Evolutionary conservation across 768 basidiomycete species (phyloP).

Genomic region (Mrakia blollopis): DNA sequence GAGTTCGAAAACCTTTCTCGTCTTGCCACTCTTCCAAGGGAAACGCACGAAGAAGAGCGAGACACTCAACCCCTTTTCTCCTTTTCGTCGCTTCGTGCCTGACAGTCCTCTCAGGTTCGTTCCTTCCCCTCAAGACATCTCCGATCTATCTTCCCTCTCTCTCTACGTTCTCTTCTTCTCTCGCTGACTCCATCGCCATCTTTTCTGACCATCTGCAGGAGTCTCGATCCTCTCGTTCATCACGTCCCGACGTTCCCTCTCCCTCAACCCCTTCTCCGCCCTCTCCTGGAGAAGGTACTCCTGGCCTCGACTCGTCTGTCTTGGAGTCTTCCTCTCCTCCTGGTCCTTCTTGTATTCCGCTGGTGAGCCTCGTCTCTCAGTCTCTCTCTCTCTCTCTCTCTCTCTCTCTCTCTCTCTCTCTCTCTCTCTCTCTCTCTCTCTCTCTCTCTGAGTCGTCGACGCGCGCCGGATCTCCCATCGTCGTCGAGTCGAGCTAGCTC

Average conservation of each 20-base stretch:
- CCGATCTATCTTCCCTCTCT: not conserved
- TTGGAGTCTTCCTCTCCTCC: constrained; percentile 23
- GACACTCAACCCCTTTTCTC: not conserved
- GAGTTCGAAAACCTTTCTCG: not conserved
- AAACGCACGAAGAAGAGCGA: not conserved
- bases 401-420: too few relatives aligned
- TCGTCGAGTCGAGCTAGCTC: not conserved
- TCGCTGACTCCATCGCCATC: not conserved
- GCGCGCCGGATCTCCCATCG: too few relatives aligned
- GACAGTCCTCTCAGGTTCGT: constrained; percentile 16
- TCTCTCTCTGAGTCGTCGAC: too few relatives aligned
- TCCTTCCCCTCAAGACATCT: too few relatives aligned
- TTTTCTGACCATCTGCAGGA: not conserved
- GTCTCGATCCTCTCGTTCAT: constrained; percentile 28
- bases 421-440: too few relatives aligned
- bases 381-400: not conserved
- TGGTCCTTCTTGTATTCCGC: not conserved
- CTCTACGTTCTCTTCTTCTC: not conserved
- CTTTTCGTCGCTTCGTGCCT: not conserved
- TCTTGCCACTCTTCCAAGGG: too few relatives aligned
- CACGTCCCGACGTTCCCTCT: constrained; percentile 22
- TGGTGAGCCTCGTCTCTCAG: not conserved
- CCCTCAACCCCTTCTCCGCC: constrained; percentile 19
- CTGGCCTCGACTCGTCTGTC: constrained; percentile 22
- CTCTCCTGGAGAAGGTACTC: constrained; percentile 22